Conservation (phyloP, 1,284 basidiomycete species). For the Cutaneotrichosporon cavernicola region DNA sequence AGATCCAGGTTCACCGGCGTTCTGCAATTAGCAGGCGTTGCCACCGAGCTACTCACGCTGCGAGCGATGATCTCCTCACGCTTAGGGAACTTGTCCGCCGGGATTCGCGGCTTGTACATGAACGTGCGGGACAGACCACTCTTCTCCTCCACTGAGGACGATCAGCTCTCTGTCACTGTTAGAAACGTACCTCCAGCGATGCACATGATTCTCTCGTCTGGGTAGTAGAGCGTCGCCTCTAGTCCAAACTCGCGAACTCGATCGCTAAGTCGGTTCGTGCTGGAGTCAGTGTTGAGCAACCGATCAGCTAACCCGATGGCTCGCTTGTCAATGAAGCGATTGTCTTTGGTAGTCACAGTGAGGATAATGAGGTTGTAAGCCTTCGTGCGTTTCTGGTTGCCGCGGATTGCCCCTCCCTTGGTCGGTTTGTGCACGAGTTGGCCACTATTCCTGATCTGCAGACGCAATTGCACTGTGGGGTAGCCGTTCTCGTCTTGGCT, state of each 20-base stretch:
- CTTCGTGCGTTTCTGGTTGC: neutral
- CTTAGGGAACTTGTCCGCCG: slow-evolving; percentile 25
- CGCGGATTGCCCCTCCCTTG: neutral
- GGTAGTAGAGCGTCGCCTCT: slow-evolving; percentile 22
- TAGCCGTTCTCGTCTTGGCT: slow-evolving; percentile 14
- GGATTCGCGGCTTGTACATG: slow-evolving; percentile 31
- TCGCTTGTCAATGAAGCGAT: slow-evolving; percentile 24
- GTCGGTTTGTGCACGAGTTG: neutral
- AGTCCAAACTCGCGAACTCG: slow-evolving; percentile 22
- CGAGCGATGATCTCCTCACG: neutral
- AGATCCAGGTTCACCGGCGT: neutral
- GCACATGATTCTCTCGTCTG: slow-evolving; percentile 27
- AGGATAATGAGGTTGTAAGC: slow-evolving; percentile 26
- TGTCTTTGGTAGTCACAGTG: slow-evolving; percentile 24
- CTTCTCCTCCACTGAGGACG: slow-evolving; percentile 39
- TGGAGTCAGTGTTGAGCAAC: slow-evolving; percentile 15
- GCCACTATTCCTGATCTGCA: slow-evolving; percentile 15
- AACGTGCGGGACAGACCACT: slow-evolving; percentile 33
- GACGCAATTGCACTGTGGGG: slow-evolving; percentile 14
- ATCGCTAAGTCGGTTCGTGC: slow-evolving; percentile 25
- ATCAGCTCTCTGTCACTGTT: neutral
- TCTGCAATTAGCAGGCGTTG: no score
- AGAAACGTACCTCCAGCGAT: slow-evolving; percentile 29
- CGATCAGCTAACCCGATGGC: slow-evolving; percentile 11
- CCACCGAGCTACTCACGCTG: neutral